Percentiles rank a stretch among this genome's conserved stretches.
phyloP scores from a whole-genome alignment of 352 stramenopile species.

The Poterioochromonas sp. region DNA sequence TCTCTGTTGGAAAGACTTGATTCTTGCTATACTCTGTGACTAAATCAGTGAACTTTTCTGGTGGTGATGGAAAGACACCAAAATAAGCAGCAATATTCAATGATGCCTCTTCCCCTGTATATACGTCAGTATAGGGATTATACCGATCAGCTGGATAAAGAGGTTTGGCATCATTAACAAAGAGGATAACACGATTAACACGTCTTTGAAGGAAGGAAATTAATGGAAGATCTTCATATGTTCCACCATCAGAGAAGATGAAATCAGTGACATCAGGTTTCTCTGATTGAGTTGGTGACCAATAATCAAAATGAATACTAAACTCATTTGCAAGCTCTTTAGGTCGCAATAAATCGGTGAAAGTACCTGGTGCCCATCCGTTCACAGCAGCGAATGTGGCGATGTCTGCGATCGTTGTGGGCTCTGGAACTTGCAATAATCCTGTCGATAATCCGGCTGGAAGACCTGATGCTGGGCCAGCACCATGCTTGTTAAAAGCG shows the following conservation, averaged over 20 bases:
- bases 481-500: neutral
- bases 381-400: neutral
- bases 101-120: neutral
- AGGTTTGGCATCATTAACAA: neutral
- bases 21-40: neutral
- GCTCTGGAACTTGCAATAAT: neutral
- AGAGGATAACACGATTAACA: slow-evolving; percentile 1
- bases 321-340: neutral
- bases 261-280: neutral
- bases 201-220: slow-evolving; percentile 25
- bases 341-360: neutral
- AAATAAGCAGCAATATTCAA: neutral
- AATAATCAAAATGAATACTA: slow-evolving; percentile 7
- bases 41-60: neutral
- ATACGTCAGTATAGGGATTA: neutral
- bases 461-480: neutral
- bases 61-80: neutral
- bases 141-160: neutral
- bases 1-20: neutral
- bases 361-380: neutral
- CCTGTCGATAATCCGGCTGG: neutral
- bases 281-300: neutral
- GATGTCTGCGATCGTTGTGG: neutral
- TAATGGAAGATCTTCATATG: neutral
- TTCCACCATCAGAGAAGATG: slow-evolving; percentile 8